Conservation (phyloP, 2,329 filamentous ascomycete species). For the Fusarium hostae region DNA sequence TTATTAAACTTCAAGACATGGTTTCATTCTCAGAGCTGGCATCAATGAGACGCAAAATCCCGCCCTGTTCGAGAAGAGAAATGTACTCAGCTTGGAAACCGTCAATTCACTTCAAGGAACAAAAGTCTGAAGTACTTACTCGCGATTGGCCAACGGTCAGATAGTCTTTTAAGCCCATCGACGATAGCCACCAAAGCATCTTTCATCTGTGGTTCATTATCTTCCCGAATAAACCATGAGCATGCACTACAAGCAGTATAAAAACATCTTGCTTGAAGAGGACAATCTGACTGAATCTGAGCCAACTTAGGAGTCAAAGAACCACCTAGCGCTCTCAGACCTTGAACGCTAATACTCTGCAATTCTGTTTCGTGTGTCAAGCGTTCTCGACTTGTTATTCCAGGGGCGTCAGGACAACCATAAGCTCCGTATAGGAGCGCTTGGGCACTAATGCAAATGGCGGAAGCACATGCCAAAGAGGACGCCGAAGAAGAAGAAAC, state of each 20-base stretch:
- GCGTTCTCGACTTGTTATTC: slow-evolving; percentile 1
- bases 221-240: slow-evolving; percentile 16
- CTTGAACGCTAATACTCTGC: slow-evolving; percentile 1
- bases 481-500: not conserved
- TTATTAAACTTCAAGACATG: not conserved
- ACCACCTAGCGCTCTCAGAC: not conserved
- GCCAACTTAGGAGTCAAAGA: not conserved
- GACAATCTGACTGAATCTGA: not conserved
- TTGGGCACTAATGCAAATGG: slow-evolving; percentile 6
- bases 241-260: slow-evolving; percentile 9
- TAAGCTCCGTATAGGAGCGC: slow-evolving; percentile 1
- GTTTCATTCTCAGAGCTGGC: not conserved
- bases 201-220: slow-evolving; percentile 4
- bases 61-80: not conserved
- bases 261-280: not conserved
- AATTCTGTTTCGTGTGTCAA: slow-evolving; percentile 9
- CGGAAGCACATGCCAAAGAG: not conserved
- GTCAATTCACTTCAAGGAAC: not conserved
- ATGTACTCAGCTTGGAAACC: slow-evolving; percentile 2
- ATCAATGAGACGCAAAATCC: not conserved
- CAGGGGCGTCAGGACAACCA: slow-evolving; percentile 1
- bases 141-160: not conserved
- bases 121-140: not conserved
- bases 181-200: not conserved
- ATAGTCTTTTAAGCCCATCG: not conserved